Evolutionary conservation across 306 rosid genomes (phyloP).

Genomic region (Pyrus betulifolia): DNA sequence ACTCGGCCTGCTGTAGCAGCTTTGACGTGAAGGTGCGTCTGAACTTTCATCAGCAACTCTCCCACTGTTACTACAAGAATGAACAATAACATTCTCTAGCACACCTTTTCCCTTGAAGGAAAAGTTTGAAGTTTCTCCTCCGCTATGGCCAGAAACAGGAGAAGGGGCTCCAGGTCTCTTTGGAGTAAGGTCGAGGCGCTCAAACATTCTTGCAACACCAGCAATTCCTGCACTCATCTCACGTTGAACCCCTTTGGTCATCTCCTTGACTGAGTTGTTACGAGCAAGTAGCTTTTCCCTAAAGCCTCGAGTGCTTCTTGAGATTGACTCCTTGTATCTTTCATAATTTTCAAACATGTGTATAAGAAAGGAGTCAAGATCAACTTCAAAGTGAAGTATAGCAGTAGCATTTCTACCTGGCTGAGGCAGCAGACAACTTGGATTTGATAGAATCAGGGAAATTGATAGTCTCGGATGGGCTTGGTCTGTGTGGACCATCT

Average conservation of each 20-base stretch:
- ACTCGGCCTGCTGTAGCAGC: conserved; percentile 13
- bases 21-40: conserved; percentile 17
- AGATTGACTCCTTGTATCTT: conserved; percentile 84
- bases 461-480: conserved; percentile 47
- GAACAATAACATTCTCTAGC: conserved; percentile 34
- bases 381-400: neutral
- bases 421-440: conserved; percentile 82
- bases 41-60: conserved; percentile 29
- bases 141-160: conserved; percentile 20
- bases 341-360: conserved; percentile 2
- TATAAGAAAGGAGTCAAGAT: neutral
- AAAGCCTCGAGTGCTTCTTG: conserved; percentile 65
- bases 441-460: conserved; percentile 66
- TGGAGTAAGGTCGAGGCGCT: conserved; percentile 79
- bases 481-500: conserved; percentile 37
- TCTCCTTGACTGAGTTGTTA: conserved; percentile 78
- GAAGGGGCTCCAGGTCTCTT: conserved; percentile 38
- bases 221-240: conserved; percentile 91
- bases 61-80: conserved; percentile 21
- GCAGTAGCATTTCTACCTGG: conserved; percentile 46
- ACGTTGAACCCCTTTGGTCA: conserved; percentile 88
- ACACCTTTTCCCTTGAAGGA: conserved; percentile 43
- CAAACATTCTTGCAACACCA: conserved; percentile 75
- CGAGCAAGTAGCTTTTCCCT: conserved; percentile 89
- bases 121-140: conserved; percentile 29